These are phyloP conservation scores for Zoysia japonica DNA, from an alignment of 176 grass and related monocot species.

Conservation along the genomic window DNA sequence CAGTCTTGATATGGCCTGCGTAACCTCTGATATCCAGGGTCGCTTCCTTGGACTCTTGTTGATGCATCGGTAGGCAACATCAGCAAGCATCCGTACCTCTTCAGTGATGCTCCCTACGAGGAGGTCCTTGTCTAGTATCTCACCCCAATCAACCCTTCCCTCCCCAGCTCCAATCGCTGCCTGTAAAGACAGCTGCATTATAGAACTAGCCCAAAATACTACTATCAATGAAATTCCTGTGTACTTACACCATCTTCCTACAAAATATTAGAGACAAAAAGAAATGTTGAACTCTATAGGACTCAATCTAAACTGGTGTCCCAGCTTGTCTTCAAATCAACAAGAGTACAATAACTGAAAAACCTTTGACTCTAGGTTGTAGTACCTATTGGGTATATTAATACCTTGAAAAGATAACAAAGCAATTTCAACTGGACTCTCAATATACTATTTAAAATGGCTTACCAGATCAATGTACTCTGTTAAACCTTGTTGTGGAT, in stretches of 20 bases:
- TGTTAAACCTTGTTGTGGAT: constrained; percentile 91
- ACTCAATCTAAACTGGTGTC: not conserved
- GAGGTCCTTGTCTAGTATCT: constrained; percentile 85
- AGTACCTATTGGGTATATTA: not conserved
- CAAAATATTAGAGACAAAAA: constrained; percentile 10
- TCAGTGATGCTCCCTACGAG: constrained; percentile 52
- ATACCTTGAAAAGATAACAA: no score
- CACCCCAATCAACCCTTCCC: constrained; percentile 77
- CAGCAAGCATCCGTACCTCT: constrained; percentile 75
- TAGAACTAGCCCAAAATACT: not conserved
- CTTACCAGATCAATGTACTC: constrained; percentile 98
- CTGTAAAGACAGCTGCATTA: constrained; percentile 43
- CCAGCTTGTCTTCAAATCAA: not conserved
- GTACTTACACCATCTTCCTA: not conserved
- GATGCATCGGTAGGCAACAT: constrained; percentile 76
- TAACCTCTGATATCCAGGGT: constrained; percentile 81
- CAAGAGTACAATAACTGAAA: not conserved
- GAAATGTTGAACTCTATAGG: not conserved
- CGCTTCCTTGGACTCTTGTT: constrained; percentile 81
- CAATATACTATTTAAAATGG: constrained; percentile 16
- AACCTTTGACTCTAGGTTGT: not conserved
- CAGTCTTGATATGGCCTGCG: constrained; percentile 69
- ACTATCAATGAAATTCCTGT: not conserved
- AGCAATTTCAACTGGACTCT: not conserved
- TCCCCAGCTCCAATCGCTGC: constrained; percentile 71